These are phyloP conservation scores for Alternaria triticimaculans DNA, from an alignment of 2,329 filamentous ascomycete genomes.

Conservation along the genomic window DNA sequence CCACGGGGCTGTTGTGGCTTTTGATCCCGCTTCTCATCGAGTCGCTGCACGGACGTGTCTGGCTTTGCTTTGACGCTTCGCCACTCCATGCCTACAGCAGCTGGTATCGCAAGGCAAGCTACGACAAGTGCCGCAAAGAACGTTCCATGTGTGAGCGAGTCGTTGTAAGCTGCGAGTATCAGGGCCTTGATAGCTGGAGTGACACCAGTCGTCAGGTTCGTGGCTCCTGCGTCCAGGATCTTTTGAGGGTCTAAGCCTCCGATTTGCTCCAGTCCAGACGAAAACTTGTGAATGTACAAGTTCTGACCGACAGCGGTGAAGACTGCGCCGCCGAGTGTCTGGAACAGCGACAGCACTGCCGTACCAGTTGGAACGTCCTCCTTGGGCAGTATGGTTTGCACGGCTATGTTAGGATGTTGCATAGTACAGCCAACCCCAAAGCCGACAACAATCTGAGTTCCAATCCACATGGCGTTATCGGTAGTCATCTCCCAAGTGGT, in stretches of 20 bases:
- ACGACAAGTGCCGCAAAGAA: constrained; percentile 67
- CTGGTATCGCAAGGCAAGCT: constrained; percentile 61
- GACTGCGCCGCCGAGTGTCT: constrained; percentile 55
- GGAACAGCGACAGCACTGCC: constrained; percentile 53
- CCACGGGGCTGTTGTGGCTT: not conserved
- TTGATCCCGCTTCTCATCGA: constrained; percentile 20
- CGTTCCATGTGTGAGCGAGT: constrained; percentile 42
- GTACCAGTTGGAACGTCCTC: constrained; percentile 53
- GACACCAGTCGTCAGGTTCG: constrained; percentile 58
- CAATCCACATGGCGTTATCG: constrained; percentile 39
- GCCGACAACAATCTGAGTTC: constrained; percentile 39
- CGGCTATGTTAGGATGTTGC: constrained; percentile 54
- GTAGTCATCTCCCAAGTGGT: constrained; percentile 50
- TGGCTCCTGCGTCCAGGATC: constrained; percentile 59
- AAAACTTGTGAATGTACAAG: constrained; percentile 54
- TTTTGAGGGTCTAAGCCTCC: constrained; percentile 48
- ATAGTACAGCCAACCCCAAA: constrained; percentile 53
- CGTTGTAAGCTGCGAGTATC: constrained; percentile 40
- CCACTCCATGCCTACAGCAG: constrained; percentile 67
- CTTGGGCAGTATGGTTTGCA: constrained; percentile 50
- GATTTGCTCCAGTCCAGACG: constrained; percentile 41
- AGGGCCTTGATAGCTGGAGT: constrained; percentile 14
- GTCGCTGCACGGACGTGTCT: not conserved
- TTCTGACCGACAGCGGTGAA: constrained; percentile 57
- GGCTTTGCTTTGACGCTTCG: constrained; percentile 64